Conservation (phyloP, 2,329 filamentous ascomycete species). For the Bisporella sp. region DNA sequence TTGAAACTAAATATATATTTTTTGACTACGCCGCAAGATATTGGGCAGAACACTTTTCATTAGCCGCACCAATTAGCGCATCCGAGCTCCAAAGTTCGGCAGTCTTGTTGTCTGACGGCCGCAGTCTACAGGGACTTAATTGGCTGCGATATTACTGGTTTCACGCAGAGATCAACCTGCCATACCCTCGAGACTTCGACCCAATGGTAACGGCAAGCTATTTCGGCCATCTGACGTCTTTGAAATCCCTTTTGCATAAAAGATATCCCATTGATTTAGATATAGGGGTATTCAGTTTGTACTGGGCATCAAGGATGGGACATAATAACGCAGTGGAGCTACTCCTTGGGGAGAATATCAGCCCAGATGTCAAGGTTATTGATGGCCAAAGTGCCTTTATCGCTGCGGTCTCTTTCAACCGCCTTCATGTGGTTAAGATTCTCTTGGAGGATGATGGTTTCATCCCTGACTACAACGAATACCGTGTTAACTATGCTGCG, state of each 20-base stretch:
- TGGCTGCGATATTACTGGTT: conserved; percentile 29
- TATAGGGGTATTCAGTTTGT: conserved; percentile 21
- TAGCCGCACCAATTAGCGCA: neutral
- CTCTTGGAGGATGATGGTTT: conserved; percentile 21
- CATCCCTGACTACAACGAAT: neutral
- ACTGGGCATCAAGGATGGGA: conserved; percentile 26
- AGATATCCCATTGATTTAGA: conserved; percentile 11
- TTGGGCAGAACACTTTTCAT: conserved; percentile 30
- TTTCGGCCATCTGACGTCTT: conserved; percentile 24
- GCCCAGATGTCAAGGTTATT: conserved; percentile 14
- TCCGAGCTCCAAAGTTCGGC: conserved; percentile 1
- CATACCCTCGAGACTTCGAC: conserved; percentile 17
- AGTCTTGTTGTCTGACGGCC: conserved; percentile 5
- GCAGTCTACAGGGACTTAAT: conserved; percentile 19
- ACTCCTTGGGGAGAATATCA: conserved; percentile 18
- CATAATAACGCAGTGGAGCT: conserved; percentile 15
- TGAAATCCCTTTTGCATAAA: conserved; percentile 7
- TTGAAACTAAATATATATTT: conserved; percentile 22
- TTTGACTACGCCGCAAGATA: conserved; percentile 31
- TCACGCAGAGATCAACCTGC: conserved; percentile 16
- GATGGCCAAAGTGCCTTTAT: conserved; percentile 24
- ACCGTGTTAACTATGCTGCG: conserved; percentile 18
- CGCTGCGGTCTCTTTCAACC: conserved; percentile 24
- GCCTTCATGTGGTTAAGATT: conserved; percentile 19
- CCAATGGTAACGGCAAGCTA: conserved; percentile 26